These are phyloP conservation scores for Aspergillus campestris DNA, from an alignment of 495 filamentous ascomycete genomes.

Conservation along the genomic window DNA sequence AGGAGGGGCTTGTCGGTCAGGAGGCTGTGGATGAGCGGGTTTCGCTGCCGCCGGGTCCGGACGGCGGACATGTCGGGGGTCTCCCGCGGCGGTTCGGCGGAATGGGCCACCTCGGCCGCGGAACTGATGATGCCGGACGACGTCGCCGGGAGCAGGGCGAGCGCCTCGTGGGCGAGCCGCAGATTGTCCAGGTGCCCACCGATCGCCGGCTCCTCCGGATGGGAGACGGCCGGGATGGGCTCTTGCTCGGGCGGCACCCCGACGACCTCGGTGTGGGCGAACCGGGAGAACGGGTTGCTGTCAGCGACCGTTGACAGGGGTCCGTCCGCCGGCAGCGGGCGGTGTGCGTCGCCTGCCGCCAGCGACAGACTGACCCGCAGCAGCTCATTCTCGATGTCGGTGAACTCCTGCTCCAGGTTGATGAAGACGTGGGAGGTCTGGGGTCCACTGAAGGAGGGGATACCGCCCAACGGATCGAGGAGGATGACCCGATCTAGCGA, in stretches of 20 bases:
- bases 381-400: slow-evolving; percentile 55
- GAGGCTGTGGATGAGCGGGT: slow-evolving; percentile 93
- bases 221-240: slow-evolving; percentile 1
- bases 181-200: slow-evolving; percentile 65
- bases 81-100: slow-evolving; percentile 35
- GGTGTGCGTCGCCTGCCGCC: neutral
- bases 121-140: slow-evolving; percentile 86
- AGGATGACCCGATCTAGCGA: slow-evolving; percentile 81
- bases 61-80: slow-evolving; percentile 50
- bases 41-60: slow-evolving; percentile 66
- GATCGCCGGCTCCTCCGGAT: slow-evolving; percentile 12
- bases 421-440: slow-evolving; percentile 79
- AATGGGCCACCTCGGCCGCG: slow-evolving; percentile 69
- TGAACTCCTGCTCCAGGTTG: slow-evolving; percentile 88
- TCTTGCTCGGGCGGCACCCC: slow-evolving; percentile 10
- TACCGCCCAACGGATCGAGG: slow-evolving; percentile 81
- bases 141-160: slow-evolving; percentile 73
- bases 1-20: slow-evolving; percentile 89
- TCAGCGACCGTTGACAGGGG: slow-evolving; percentile 12
- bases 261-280: slow-evolving; percentile 29
- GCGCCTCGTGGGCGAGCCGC: slow-evolving; percentile 51
- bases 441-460: slow-evolving; percentile 59
- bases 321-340: slow-evolving; percentile 3
- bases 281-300: slow-evolving; percentile 41
- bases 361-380: slow-evolving; percentile 13